These are phyloP conservation scores for Endocalyx cinctus DNA, from an alignment of 2,329 filamentous ascomycete genomes.

Conservation along the genomic window DNA sequence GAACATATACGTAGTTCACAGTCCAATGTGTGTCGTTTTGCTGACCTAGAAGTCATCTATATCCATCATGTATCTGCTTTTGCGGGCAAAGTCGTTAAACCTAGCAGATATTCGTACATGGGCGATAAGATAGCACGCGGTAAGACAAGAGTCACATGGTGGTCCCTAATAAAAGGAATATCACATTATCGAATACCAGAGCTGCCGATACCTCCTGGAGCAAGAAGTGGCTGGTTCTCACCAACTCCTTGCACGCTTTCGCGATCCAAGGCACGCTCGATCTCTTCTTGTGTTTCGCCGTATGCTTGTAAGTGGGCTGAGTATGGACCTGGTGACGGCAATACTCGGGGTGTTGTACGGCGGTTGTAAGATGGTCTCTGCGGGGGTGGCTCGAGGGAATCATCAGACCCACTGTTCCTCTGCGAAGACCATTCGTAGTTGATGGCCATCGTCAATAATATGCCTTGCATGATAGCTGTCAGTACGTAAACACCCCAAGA, in stretches of 20 bases:
- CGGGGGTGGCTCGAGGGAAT: slow-evolving; percentile 13
- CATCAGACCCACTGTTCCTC: slow-evolving; percentile 7
- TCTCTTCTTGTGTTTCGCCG: slow-evolving; percentile 30
- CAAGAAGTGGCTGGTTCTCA: slow-evolving; percentile 30
- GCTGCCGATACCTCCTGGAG: slow-evolving; percentile 28
- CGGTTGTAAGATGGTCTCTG: slow-evolving; percentile 25
- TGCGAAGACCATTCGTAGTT: slow-evolving; percentile 56
- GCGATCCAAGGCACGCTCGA: slow-evolving; percentile 27
- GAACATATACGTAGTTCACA: too few relatives aligned
- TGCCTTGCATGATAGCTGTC: slow-evolving; percentile 80
- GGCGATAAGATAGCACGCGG: too few relatives aligned
- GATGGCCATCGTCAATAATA: slow-evolving; percentile 73
- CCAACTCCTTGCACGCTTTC: slow-evolving; percentile 29
- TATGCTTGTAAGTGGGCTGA: slow-evolving; percentile 30
- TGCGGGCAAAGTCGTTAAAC: too few relatives aligned
- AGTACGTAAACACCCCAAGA: slow-evolving; percentile 90
- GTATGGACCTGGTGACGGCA: slow-evolving; percentile 29
- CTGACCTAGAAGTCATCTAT: too few relatives aligned
- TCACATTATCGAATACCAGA: slow-evolving; percentile 24
- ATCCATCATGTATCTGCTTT: too few relatives aligned
- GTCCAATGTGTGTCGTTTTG: too few relatives aligned
- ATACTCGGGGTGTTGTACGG: slow-evolving; percentile 27
- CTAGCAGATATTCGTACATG: too few relatives aligned
- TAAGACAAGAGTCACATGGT: too few relatives aligned
- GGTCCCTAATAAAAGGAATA: too few relatives aligned